Base-by-base conservation (phyloP, 371 early-diverging fungal species). In the Phascolomyces articulosus region DNA sequence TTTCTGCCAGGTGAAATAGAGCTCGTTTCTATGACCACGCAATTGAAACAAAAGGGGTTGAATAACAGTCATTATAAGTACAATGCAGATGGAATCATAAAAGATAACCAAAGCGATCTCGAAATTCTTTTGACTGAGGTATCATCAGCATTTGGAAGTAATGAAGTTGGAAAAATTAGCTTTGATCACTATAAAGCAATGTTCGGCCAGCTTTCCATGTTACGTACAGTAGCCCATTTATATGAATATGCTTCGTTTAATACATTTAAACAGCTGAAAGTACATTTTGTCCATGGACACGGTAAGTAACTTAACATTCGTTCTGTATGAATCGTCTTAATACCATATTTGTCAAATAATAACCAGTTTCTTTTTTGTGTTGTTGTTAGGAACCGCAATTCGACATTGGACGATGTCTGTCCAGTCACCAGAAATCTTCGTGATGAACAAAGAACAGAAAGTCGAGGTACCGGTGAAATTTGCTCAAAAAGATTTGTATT, bases 341-440 rank as follows among this genome's bases (percentile, higher is more conserved):
- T 44, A 44, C 1, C 44, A 44, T 44, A 44, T 44, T 44, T 44
- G 41, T 41, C 6, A 44, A 44, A n/a, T 44, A 44, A 44, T 44
- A 44, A 44, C 44, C 2, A 16, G 1, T 44, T 44, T n/a, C 44
- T 44, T 44, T 3, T 44, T 6, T 44, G 44, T 44, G 6, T 44
- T 44, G 41, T 41, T 41, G 60, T 68, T 59, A 67, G 68, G 65
- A 60, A 53, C 60, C 41, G 53, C 62, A 38, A 65, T 68, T 63
- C 64, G 74, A 59, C 68, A 69, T 69, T 70, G 74, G 66, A 65
- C 74, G 40, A 73, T 70, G 68, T 69, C 68, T 51, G 65, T 70
- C 58, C 68, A 58, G 41, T 60, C 70, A 61, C 66, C 66, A 24
- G 70, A 65, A n/a, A 56, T 73, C 49, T 69, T 69, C 53, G 49